phyloP scores from a whole-genome alignment of 1,139 yeast genomes.

The Pichia sp. region DNA sequence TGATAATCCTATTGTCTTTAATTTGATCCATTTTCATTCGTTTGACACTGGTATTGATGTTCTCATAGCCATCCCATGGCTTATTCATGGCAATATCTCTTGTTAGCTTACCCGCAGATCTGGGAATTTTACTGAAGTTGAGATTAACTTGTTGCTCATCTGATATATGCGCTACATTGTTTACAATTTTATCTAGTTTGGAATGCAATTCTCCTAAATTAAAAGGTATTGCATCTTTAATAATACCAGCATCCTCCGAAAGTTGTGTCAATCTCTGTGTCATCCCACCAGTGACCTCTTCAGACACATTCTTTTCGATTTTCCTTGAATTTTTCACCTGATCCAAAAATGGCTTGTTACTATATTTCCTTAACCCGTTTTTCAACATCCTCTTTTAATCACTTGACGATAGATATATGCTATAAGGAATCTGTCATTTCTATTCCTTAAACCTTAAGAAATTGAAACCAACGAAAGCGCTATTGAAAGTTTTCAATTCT shows the following conservation, averaged over 20 bases:
- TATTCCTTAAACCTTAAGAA: too few species aligned
- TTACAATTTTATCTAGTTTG: constrained; percentile 20
- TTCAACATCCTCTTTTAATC: too few species aligned
- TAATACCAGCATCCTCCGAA: constrained; percentile 31
- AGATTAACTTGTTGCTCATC: constrained; percentile 31
- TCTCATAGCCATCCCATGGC: constrained; percentile 74
- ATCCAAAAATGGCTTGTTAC: background rate
- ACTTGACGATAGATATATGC: too few species aligned
- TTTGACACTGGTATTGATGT: constrained; percentile 56
- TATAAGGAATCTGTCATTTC: too few species aligned
- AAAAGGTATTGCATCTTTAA: constrained; percentile 20
- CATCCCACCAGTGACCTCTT: constrained; percentile 24
- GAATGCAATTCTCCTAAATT: constrained; percentile 16
- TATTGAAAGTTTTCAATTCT: too few species aligned
- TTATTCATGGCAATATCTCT: constrained; percentile 42
- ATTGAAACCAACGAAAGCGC: too few species aligned
- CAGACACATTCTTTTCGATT: constrained; percentile 15
- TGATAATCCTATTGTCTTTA: constrained; percentile 15
- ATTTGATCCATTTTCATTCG: constrained; percentile 27
- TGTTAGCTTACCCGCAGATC: constrained; percentile 40
- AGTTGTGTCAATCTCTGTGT: constrained; percentile 30
- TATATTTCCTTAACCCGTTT: too few species aligned
- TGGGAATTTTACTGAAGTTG: constrained; percentile 32
- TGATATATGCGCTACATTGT: constrained; percentile 26
- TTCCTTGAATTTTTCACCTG: background rate